Evolutionary conservation across 495 filamentous ascomycete genomes (phyloP).

Genomic region (Cercophora scortea): DNA sequence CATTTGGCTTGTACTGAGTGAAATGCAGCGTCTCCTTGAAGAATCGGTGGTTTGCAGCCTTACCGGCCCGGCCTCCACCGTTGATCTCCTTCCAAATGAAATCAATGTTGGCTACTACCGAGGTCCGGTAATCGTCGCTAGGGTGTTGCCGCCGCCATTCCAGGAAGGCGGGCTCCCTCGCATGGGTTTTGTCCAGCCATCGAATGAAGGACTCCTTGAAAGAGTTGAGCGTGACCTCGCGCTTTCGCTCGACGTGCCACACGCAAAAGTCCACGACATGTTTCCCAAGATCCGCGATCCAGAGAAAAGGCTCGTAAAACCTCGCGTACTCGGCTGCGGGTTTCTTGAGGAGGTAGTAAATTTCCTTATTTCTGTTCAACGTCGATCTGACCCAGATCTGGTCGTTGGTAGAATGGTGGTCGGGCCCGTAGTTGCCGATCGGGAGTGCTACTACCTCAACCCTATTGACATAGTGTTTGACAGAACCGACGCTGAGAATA

Average conservation of each 20-base stretch:
- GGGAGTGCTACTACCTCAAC: conserved; percentile 51
- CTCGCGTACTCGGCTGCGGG: conserved; percentile 50
- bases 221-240: conserved; percentile 36
- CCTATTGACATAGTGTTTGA: conserved; percentile 37
- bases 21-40: conserved; percentile 32
- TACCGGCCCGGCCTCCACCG: conserved; percentile 20
- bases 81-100: conserved; percentile 58
- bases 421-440: conserved; percentile 56
- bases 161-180: conserved; percentile 22
- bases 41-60: conserved; percentile 27
- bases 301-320: conserved; percentile 54
- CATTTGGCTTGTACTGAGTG: conserved; percentile 10
- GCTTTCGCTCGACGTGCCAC: conserved; percentile 14
- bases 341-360: conserved; percentile 54
- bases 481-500: conserved; percentile 38
- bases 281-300: conserved; percentile 60
- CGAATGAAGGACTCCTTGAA: conserved; percentile 46
- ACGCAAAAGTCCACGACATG: conserved; percentile 57
- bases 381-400: conserved; percentile 56
- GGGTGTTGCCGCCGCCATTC: conserved; percentile 43
- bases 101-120: conserved; percentile 45
- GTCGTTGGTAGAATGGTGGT: conserved; percentile 34
- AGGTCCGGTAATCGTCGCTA: conserved; percentile 47
- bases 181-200: conserved; percentile 45
- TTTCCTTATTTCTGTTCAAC: conserved; percentile 21